Base-by-base conservation (phyloP, 139 green algal species). In the Chlamydomonas urium region DNA sequence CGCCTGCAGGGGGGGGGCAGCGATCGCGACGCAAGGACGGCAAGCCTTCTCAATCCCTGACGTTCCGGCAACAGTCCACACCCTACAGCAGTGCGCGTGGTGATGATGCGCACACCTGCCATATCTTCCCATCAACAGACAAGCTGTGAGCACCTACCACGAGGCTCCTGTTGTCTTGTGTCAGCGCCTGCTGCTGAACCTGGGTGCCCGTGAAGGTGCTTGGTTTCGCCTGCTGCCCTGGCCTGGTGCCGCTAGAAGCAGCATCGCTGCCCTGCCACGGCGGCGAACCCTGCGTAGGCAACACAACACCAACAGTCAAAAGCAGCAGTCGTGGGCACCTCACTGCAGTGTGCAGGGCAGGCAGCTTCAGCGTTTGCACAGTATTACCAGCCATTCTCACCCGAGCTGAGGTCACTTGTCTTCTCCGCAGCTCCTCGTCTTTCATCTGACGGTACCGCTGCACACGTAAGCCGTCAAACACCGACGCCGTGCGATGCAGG, bases 381-480 rank as follows among this genome's bases (percentile, higher is more conserved):
- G n/a, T n/a, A n/a, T n/a, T n/a, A n/a, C n/a, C n/a, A n/a, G n/a
- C n/a, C n/a, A n/a, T n/a, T n/a, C n/a, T 29, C 21, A 37, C 38
- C 36, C 66, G 28, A 19, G 65, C 42, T 42, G 66, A 47, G 67
- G 74, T 53, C 56, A 69, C 38, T 38, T 37, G 23, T 45, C 19
- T 29, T 1, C 69, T 38, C 5, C 53, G 72, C 35, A 66, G 38
- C 33, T 74, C 37, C 35, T 79, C 66, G 36, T 84, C 63, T 29
- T 86, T 23, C 24, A 75, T 69, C 63, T 91, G 83, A 75, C 85
- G 80, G 73, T 89, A 89, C 24, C 86, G 82, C 31, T 78, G 59
- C 4, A 76, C 75, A 0, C 88, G 65, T 47, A 83, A 80, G 8
- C 76, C 68, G 71, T 96, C 90, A 74, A 96, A 96, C 21, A 47